Evolutionary conservation across 108 stramenopile genomes (phyloP).

Genomic region (Bacterosira constricta): DNA sequence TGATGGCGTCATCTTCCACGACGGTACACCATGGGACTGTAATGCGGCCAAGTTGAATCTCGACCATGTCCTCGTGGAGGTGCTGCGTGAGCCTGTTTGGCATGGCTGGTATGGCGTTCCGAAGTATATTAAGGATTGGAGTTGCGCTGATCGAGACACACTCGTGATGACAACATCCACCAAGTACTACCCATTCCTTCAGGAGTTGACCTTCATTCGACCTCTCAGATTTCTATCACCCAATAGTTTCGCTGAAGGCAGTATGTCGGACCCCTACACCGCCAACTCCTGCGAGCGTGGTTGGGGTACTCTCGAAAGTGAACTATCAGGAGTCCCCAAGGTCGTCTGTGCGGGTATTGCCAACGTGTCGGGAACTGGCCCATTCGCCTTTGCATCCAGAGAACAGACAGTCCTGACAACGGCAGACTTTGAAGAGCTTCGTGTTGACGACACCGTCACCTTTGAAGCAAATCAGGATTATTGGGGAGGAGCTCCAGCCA

Average conservation of each 20-base stretch:
- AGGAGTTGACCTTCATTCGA: constrained; percentile 52
- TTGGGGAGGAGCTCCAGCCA: constrained; percentile 42
- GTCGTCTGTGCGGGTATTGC: constrained; percentile 45
- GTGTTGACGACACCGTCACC: constrained; percentile 30
- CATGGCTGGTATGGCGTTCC: constrained; percentile 58
- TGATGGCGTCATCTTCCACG: constrained; percentile 48
- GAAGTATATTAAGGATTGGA: constrained; percentile 11
- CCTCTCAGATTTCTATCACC: constrained; percentile 53
- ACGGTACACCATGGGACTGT: constrained; percentile 55
- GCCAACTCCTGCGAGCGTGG: constrained; percentile 48
- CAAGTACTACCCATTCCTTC: constrained; percentile 43
- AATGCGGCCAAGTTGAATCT: constrained; percentile 54
- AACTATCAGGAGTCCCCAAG: neutral
- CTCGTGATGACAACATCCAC: constrained; percentile 34
- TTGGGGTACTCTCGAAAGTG: constrained; percentile 21
- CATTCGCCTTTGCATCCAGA: constrained; percentile 25
- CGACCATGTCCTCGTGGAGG: constrained; percentile 46
- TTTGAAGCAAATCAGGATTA: constrained; percentile 34
- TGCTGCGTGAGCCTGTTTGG: constrained; percentile 18
- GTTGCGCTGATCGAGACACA: constrained; percentile 8
- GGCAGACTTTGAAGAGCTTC: neutral
- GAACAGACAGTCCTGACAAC: neutral
- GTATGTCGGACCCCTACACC: constrained; percentile 27
- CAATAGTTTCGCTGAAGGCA: constrained; percentile 24
- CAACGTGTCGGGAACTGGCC: constrained; percentile 47